Evolutionary conservation across 2,329 filamentous ascomycete species (phyloP), one percentile per base, ranked within the genome.

Genomic region (Monosporascus sp.): DNA sequence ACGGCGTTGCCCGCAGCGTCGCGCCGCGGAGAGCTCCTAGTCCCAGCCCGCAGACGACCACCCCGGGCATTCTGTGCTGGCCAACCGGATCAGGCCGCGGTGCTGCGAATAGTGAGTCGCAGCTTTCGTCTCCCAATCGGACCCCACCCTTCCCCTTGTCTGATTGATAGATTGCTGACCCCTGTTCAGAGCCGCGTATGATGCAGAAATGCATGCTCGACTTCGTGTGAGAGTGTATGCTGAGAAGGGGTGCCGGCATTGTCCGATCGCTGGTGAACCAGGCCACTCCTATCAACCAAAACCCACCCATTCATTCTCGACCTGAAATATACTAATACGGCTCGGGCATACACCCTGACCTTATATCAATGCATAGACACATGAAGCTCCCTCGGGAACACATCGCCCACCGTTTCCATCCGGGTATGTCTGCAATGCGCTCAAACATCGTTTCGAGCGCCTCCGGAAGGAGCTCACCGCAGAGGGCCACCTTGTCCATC

Each of bases 171-270:
- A 14, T 27, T 37, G 15, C 39, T 37, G 47, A 3, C 24, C 17
- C 11, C 18, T 14, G 18, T 42, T 5, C 47, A 79, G 75, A 73
- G 1, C 69, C 72, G 7, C 70, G 74, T 9, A 78, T 77, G 72
- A 62, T 66, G 0, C 75, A 77, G 39, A 78, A 77, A 58, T 56
- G 76, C 0, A 52, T 77, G 0, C 62, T 77, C 1, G 60, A 70
- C 51, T 56, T 76, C 1, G 62, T 71, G 9, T 77, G 73, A 37
- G 75, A 77, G 57, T 69, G 64, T 36, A 52, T 54, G 54, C 62
- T 52, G 60, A 62, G 17, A 64, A 64, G 50, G 31, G 31, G 31
- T 34, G 31, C 31, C 31, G 3, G 31, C 4, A 34, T 34, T 14
- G 31, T 5, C 27, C 31, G 9, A 34, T 34, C 9, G 31, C 31